phyloP scores from a whole-genome alignment of 139 green algal genomes.

The Chlamydomonas sp. region DNA sequence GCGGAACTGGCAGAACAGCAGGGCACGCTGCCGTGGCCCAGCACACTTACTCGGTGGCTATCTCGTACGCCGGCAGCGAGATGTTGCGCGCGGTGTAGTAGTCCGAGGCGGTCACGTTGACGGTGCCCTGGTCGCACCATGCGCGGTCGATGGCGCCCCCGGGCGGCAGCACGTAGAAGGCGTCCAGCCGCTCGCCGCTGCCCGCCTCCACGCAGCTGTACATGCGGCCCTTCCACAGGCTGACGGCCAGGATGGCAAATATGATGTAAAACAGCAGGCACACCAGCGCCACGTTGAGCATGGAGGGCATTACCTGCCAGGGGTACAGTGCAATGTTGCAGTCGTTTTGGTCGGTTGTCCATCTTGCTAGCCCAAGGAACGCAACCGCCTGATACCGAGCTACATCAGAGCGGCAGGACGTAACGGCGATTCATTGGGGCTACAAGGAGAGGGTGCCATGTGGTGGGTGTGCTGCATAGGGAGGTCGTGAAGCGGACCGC shows the following conservation, averaged over 20 bases:
- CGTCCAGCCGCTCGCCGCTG: slow-evolving; percentile 48
- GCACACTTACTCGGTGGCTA: slow-evolving; percentile 28
- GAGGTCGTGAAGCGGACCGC: too few relatives aligned
- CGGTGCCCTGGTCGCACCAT: slow-evolving; percentile 43
- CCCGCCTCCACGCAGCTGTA: slow-evolving; percentile 27
- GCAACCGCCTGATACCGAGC: too few relatives aligned
- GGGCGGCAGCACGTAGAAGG: slow-evolving; percentile 52
- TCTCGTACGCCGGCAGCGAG: slow-evolving; percentile 45
- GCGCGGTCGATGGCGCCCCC: slow-evolving; percentile 49
- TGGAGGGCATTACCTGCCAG: slow-evolving; percentile 44
- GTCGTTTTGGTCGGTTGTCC: too few relatives aligned
- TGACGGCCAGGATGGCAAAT: slow-evolving; percentile 69
- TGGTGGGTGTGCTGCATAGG: slow-evolving; percentile 1
- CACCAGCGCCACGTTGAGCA: slow-evolving; percentile 72
- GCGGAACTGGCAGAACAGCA: not conserved
- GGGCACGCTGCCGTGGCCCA: not conserved
- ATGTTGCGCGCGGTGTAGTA: slow-evolving; percentile 51
- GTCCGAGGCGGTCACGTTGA: slow-evolving; percentile 45
- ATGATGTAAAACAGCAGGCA: slow-evolving; percentile 77
- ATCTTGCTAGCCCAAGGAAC: too few relatives aligned
- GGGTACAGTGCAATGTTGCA: too few relatives aligned
- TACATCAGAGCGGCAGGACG: too few relatives aligned
- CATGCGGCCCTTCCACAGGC: slow-evolving; percentile 59
- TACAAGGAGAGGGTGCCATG: too few relatives aligned
- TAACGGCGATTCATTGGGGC: too few relatives aligned